Evolutionary conservation across 2,329 filamentous ascomycete genomes (phyloP).

Genomic region (Parastagonospora avenae): DNA sequence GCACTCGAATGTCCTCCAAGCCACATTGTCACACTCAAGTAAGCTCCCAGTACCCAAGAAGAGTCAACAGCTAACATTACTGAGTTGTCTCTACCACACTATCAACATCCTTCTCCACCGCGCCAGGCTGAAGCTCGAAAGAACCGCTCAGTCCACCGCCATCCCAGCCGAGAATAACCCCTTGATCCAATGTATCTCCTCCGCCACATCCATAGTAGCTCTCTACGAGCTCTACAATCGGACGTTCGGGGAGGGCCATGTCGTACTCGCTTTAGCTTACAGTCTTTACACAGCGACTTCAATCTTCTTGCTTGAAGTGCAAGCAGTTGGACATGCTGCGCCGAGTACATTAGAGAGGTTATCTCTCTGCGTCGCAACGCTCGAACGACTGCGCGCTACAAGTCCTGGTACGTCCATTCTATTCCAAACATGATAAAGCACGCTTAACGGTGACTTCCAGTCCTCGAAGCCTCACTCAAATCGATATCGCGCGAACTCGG

Average conservation of each 20-base stretch:
- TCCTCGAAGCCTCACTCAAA: conserved; percentile 4
- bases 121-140: conserved; percentile 11
- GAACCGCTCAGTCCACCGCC: conserved; percentile 4
- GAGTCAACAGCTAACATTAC: background rate
- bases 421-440: background rate
- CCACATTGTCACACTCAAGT: conserved; percentile 14
- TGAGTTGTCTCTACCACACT: conserved; percentile 13
- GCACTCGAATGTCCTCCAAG: conserved; percentile 10
- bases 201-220: conserved; percentile 14
- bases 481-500: conserved; percentile 7
- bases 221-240: conserved; percentile 10
- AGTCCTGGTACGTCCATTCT: conserved; percentile 7
- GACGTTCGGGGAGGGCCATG: conserved; percentile 12
- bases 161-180: conserved; percentile 9
- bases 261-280: conserved; percentile 12
- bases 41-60: background rate
- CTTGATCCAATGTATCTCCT: conserved; percentile 13
- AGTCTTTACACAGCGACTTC: conserved; percentile 15
- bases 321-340: conserved; percentile 8
- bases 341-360: conserved; percentile 9
- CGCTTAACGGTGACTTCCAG: background rate
- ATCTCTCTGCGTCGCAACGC: conserved; percentile 1
- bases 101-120: conserved; percentile 15
- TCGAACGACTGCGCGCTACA: conserved; percentile 5
- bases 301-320: conserved; percentile 12